Percentiles rank a stretch among this genome's conserved stretches.
Evolutionary conservation across 805 yeast species (phyloP).

Genomic region (Saccharomycopsis sp.): DNA sequence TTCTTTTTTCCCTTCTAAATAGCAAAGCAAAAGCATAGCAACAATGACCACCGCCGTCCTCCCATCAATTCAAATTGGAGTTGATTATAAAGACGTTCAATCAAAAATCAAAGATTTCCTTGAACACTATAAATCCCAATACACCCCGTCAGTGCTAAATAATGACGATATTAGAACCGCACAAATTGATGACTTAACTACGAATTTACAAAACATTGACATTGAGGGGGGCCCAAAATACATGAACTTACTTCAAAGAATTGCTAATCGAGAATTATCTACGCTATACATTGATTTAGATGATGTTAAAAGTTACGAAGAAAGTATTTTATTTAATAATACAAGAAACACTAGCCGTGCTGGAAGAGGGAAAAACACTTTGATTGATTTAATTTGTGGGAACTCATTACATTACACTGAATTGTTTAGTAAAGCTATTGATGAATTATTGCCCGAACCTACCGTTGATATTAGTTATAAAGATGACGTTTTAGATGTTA

Average conservation of each 20-base stretch:
- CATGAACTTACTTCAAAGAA: constrained; percentile 60
- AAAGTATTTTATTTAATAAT: constrained; percentile 31
- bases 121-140: constrained; percentile 50
- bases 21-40: too few relatives aligned
- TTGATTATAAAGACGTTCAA: constrained; percentile 64
- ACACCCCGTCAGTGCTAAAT: constrained; percentile 12
- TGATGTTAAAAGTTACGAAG: constrained; percentile 70
- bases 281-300: constrained; percentile 73
- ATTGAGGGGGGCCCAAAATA: constrained; percentile 60
- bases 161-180: constrained; percentile 9
- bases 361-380: constrained; percentile 26
- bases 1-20: too few relatives aligned
- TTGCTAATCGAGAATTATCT: constrained; percentile 76
- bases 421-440: constrained; percentile 66
- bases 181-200: constrained; percentile 25
- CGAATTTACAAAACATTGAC: constrained; percentile 22
- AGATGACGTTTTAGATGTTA: constrained; percentile 90
- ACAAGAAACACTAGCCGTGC: constrained; percentile 27
- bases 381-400: constrained; percentile 54
- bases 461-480: constrained; percentile 68
- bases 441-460: constrained; percentile 81
- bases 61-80: constrained; percentile 61
- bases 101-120: constrained; percentile 58
- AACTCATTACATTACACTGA: constrained; percentile 80
- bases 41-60: constrained; percentile 28